Evolutionary conservation across 2,329 filamentous ascomycete species (phyloP).

Genomic region (Fusarium mangiferae): DNA sequence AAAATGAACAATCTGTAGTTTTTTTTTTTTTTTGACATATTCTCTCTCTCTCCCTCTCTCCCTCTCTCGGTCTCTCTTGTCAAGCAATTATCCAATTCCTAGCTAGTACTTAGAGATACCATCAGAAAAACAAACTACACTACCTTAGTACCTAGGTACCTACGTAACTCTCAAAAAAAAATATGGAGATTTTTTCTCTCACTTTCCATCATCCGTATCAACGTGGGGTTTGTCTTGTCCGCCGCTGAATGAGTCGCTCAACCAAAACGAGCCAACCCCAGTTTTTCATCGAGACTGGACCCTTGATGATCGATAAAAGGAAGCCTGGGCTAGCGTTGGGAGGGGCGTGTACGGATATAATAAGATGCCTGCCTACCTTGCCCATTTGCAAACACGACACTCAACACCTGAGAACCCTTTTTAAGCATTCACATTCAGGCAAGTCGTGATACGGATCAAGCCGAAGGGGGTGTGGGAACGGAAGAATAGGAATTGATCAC

Average conservation of each 20-base stretch:
- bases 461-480: constrained; percentile 18
- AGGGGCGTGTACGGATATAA: constrained; percentile 5
- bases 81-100: background rate
- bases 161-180: background rate
- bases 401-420: constrained; percentile 1
- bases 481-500: background rate
- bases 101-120: background rate
- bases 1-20: background rate
- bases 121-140: background rate
- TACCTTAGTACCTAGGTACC: no score
- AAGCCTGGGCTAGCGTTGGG: background rate
- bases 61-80: background rate
- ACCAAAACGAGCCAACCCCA: constrained; percentile 5
- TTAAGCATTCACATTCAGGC: background rate
- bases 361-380: background rate
- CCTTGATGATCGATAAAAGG: constrained; percentile 16
- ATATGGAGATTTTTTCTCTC: constrained; percentile 9
- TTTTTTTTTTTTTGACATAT: no score
- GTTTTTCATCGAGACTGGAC: constrained; percentile 8
- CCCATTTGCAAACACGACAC: background rate
- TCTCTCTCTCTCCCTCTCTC: background rate
- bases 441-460: constrained; percentile 22
- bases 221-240: constrained; percentile 24
- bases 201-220: constrained; percentile 21
- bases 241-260: background rate